Base-by-base conservation (phyloP, 208 protist genomes). In the Trypanosoma vivax region DNA sequence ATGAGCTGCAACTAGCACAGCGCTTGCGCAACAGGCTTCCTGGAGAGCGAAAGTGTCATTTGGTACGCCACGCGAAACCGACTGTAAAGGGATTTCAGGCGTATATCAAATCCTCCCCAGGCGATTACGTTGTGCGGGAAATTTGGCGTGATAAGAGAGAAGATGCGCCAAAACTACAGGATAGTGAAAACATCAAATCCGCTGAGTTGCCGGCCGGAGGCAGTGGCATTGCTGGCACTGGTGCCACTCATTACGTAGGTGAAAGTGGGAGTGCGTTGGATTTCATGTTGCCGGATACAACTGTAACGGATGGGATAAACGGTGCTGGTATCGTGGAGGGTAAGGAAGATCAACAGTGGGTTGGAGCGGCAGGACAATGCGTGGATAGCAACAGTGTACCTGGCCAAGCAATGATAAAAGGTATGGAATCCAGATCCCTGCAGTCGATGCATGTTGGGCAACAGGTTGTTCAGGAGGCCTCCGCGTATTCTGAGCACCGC, bases 61-160 rank as follows among this genome's bases (percentile, higher is more conserved):
- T 93, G 29, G 73, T 69, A 33, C 81, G 86, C 25, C 85, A 87
- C 49, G 73, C 79, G 10, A 93, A 93, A 41, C 86, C 86, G 2
- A 79, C 52, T 24, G 66, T 86, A 7, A 62, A 57, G 33, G 86
- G 86, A 6, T 93, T 93, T 49, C 86, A 93, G 52, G 82, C 74
- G 10, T 90, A 90, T 61, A 56, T 76, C 14, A 93, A 93, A 50
- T 69, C 60, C 18, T 40, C 45, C 13, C 82, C 81, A 5, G 66
- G 73, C 1, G 81, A 93, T 45, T 93, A 85, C 52, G 63, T 88
- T 3, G 70, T 93, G 14, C 60, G 54, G 16, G 86, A 93, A 60
- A 50, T 93, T 39, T 93, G 82, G 76, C 51, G 60, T 11, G 57
- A 57, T 5, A 33, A 37, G 24, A 40, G 55, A 7, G 34, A 40